Conservation (phyloP, 345 rosid species). For the Mallotus nudiflorus region DNA sequence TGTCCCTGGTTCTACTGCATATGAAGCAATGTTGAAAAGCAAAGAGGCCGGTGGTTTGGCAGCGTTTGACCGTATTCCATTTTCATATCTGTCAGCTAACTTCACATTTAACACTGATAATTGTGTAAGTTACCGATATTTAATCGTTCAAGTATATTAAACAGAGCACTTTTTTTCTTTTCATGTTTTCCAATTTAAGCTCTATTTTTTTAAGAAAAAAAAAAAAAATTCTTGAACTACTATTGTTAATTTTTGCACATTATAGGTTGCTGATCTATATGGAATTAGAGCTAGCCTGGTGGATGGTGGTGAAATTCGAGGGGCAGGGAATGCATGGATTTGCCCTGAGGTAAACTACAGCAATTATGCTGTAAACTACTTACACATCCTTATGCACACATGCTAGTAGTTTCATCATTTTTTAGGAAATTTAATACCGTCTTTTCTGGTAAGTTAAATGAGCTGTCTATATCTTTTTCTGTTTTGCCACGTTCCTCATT, state of each 20-base stretch:
- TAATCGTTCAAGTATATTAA: not conserved
- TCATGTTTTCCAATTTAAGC: conserved; percentile 5
- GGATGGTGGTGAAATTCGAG: conserved; percentile 98
- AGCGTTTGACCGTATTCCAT: conserved; percentile 95
- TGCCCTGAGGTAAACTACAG: conserved; percentile 80
- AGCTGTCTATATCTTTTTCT: not conserved
- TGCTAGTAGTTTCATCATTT: not conserved
- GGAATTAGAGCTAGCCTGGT: conserved; percentile 98
- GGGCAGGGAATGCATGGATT: conserved; percentile 98
- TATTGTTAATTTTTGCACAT: conserved; percentile 9
- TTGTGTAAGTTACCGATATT: conserved; percentile 63
- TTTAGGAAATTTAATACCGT: not conserved
- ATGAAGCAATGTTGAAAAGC: conserved; percentile 81
- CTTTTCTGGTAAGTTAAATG: conserved; percentile 3
- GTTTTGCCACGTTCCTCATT: not conserved
- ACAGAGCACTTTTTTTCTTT: not conserved
- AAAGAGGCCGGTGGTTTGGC: conserved; percentile 99
- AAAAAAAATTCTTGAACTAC: no score
- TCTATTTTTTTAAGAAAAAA: not conserved
- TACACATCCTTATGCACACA: not conserved
- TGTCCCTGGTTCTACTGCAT: conserved; percentile 70
- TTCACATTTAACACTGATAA: conserved; percentile 93
- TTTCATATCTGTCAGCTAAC: conserved; percentile 95
- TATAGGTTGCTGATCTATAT: conserved; percentile 90
- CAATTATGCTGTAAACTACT: not conserved